Percentiles rank a stretch among this genome's conserved stretches.
These are phyloP conservation scores for Oenanthe sinensis DNA, from an alignment of 129 eudicot species.

Conservation along the genomic window DNA sequence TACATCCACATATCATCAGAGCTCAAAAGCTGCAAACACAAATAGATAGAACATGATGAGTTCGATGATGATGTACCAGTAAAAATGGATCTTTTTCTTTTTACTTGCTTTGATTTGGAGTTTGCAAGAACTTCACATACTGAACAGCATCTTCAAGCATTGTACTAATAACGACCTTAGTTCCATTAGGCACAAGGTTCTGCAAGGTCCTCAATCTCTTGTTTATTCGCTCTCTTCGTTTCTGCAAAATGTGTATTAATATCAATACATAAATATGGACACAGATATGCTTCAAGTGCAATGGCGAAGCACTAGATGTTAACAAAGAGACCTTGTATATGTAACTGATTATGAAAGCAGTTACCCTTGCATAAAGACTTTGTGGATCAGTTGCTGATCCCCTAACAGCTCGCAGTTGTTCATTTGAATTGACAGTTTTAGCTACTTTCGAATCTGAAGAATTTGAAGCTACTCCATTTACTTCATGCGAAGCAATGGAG, in stretches of 20 bases:
- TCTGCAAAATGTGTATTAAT: constrained; percentile 30
- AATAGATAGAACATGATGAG: neutral
- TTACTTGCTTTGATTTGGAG: constrained; percentile 54
- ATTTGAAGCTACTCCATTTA: constrained; percentile 4
- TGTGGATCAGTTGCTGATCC: constrained; percentile 77
- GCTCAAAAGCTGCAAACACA: constrained; percentile 47
- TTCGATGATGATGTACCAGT: neutral
- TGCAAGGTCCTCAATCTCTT: constrained; percentile 63
- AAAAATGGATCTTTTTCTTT: neutral
- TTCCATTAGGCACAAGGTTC: constrained; percentile 72
- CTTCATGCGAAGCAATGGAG: constrained; percentile 36
- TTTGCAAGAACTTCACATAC: constrained; percentile 46
- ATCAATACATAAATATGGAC: constrained; percentile 3
- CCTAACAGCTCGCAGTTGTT: constrained; percentile 38
- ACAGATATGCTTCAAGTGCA: neutral
- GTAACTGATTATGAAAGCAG: neutral
- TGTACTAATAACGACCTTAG: constrained; percentile 81
- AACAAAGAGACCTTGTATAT: neutral
- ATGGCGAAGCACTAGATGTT: neutral
- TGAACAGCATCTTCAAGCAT: constrained; percentile 73
- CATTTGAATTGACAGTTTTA: constrained; percentile 20
- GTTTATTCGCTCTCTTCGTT: constrained; percentile 68
- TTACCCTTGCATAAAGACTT: constrained; percentile 75
- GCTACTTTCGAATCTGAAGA: constrained; percentile 21
- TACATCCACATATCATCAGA: constrained; percentile 73